phyloP scores from a whole-genome alignment of 306 rosid species.

The Castanospermum australe region DNA sequence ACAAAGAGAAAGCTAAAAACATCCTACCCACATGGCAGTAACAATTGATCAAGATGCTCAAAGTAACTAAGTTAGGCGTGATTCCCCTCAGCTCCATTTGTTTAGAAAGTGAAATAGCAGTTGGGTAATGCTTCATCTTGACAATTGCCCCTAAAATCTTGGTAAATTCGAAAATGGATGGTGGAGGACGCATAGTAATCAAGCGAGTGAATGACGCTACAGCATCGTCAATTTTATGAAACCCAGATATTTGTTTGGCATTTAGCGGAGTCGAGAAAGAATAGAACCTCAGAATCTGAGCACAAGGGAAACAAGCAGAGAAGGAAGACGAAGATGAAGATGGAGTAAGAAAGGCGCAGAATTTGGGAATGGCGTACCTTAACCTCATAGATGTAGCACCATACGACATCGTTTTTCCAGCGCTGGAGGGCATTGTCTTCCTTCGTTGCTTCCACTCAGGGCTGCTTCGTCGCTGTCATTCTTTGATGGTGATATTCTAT shows the following conservation, averaged over 20 bases:
- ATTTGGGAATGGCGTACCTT: too few species aligned
- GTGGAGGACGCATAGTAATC: not conserved
- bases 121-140: not conserved
- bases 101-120: not conserved
- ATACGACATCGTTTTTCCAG: too few species aligned
- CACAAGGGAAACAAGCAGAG: too few species aligned
- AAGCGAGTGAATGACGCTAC: not conserved
- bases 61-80: not conserved
- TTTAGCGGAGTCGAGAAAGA: too few species aligned
- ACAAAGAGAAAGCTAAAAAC: not conserved
- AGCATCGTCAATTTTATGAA: not conserved
- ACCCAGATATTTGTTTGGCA: not conserved
- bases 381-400: too few species aligned
- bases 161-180: not conserved
- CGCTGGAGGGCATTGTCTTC: too few species aligned
- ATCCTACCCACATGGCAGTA: not conserved
- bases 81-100: not conserved
- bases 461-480: too few species aligned
- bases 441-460: too few species aligned
- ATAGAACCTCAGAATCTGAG: not conserved
- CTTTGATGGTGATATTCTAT: too few species aligned
- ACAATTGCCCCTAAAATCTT: not conserved
- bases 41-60: not conserved
- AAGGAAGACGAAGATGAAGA: not conserved
- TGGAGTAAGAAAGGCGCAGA: too few species aligned